These are phyloP conservation scores for Rostrohypoxylon terebratum DNA, from an alignment of 495 filamentous ascomycete genomes.

Conservation along the genomic window DNA sequence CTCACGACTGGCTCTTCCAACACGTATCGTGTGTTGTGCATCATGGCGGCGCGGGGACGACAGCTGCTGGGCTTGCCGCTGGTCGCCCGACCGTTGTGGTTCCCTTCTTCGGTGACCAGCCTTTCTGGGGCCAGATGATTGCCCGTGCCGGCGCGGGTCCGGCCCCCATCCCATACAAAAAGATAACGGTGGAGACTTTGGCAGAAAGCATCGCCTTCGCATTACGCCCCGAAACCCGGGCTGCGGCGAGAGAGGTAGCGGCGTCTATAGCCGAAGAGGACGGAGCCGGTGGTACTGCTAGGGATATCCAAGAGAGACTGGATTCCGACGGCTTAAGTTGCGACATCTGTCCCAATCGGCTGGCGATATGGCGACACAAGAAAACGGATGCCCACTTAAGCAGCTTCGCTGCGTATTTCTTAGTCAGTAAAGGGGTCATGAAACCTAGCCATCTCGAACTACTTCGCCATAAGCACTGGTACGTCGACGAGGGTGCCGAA, in stretches of 20 bases:
- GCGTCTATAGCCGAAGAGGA: constrained; percentile 55
- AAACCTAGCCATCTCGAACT: constrained; percentile 7
- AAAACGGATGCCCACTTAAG: constrained; percentile 28
- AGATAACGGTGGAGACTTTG: constrained; percentile 56
- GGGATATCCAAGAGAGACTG: constrained; percentile 50
- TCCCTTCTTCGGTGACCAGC: constrained; percentile 75
- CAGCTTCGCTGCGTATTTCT: constrained; percentile 17
- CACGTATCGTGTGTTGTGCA: constrained; percentile 71
- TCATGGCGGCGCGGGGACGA: constrained; percentile 76
- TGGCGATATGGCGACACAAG: constrained; percentile 40
- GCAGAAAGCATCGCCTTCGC: constrained; percentile 55
- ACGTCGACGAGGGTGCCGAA: constrained; percentile 68
- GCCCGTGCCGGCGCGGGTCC: constrained; percentile 63
- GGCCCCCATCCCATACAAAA: constrained; percentile 57
- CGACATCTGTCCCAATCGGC: constrained; percentile 60
- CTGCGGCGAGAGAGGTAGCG: constrained; percentile 61
- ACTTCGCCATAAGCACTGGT: constrained; percentile 64
- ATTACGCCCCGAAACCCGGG: constrained; percentile 45
- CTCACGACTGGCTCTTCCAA: constrained; percentile 70
- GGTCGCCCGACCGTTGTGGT: constrained; percentile 71
- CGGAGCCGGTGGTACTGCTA: constrained; percentile 44
- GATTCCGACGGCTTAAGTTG: constrained; percentile 49
- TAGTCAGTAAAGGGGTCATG: constrained; percentile 14
- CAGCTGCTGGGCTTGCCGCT: constrained; percentile 68
- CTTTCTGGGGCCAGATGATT: constrained; percentile 70